A percentile compares a stretch with the other conserved stretches of the same genome.
Conservation (phyloP, 2,329 filamentous ascomycete genomes). For the Chalara sp. region DNA sequence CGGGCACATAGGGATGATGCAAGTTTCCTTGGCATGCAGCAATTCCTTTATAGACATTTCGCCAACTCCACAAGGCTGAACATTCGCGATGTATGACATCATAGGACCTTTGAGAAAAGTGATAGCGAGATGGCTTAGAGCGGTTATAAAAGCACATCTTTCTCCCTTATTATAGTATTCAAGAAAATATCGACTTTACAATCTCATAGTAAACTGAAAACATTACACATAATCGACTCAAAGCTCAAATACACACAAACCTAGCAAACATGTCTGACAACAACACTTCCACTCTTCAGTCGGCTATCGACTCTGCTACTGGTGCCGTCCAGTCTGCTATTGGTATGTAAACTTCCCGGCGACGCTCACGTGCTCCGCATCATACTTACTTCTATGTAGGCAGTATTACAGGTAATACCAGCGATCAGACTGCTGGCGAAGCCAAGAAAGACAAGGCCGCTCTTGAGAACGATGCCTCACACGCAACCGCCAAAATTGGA, state of each 20-base stretch:
- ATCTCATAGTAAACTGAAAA: slow-evolving; percentile 1
- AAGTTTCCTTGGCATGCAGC: too few relatives aligned
- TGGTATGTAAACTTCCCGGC: slow-evolving; percentile 66
- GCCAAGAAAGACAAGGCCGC: slow-evolving; percentile 58
- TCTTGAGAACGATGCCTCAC: slow-evolving; percentile 65
- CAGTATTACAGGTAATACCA: background rate
- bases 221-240: background rate
- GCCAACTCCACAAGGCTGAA: too few relatives aligned
- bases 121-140: too few relatives aligned
- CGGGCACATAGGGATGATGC: too few relatives aligned
- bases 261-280: slow-evolving; percentile 41
- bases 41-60: too few relatives aligned
- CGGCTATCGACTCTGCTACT: slow-evolving; percentile 65
- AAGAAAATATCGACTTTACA: slow-evolving; percentile 3
- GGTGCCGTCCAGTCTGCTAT: slow-evolving; percentile 67
- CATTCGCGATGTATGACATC: too few relatives aligned
- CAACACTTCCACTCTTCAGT: slow-evolving; percentile 67
- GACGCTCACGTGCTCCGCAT: slow-evolving; percentile 41
- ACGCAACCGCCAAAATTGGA: slow-evolving; percentile 68
- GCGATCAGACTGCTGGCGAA: slow-evolving; percentile 19
- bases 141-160: too few relatives aligned
- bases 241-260: too few relatives aligned
- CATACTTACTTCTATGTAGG: background rate
- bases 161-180: too few relatives aligned
- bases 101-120: too few relatives aligned